These are phyloP conservation scores for Rossbeevera mucosa DNA, from an alignment of 768 basidiomycete genomes.

Conservation along the genomic window DNA sequence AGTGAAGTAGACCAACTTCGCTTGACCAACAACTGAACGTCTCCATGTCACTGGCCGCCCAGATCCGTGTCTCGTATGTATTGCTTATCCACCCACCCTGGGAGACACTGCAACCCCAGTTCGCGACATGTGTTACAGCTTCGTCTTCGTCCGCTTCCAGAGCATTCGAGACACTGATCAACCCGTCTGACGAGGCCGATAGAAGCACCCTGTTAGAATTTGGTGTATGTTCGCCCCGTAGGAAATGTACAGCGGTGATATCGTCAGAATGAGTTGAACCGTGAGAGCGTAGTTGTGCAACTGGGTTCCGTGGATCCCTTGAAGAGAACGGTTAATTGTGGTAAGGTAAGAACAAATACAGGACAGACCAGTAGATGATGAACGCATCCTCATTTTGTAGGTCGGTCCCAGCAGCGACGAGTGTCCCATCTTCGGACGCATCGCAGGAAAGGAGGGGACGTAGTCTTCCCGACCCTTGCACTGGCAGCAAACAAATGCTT, in stretches of 20 bases:
- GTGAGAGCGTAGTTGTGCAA: conserved; percentile 67
- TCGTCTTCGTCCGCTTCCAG: conserved; percentile 86
- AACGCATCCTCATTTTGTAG: conserved; percentile 76
- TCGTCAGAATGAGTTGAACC: conserved; percentile 91
- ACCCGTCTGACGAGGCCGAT: conserved; percentile 83
- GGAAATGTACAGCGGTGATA: conserved; percentile 70
- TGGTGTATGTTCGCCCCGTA: conserved; percentile 27
- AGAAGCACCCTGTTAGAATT: conserved; percentile 48
- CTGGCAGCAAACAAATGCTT: conserved; percentile 33
- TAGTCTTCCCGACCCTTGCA: conserved; percentile 43
- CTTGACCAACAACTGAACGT: conserved; percentile 81
- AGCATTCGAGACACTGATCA: conserved; percentile 67
- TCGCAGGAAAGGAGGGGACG: conserved; percentile 61
- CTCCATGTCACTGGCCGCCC: conserved; percentile 95
- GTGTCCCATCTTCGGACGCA: conserved; percentile 61
- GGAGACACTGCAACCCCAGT: conserved; percentile 78
- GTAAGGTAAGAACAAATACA: not conserved
- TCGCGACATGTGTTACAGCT: conserved; percentile 73
- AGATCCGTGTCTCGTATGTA: conserved; percentile 43
- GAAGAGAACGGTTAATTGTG: conserved; percentile 1
- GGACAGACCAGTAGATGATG: conserved; percentile 74
- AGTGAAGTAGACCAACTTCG: conserved; percentile 43
- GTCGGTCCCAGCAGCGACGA: conserved; percentile 81
- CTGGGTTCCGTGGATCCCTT: conserved; percentile 85
- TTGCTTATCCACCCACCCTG: conserved; percentile 65